A percentile compares a stretch with the other conserved stretches of the same genome.
phyloP scores from a whole-genome alignment of 345 rosid species.

The Arabidopsis thaliana region DNA sequence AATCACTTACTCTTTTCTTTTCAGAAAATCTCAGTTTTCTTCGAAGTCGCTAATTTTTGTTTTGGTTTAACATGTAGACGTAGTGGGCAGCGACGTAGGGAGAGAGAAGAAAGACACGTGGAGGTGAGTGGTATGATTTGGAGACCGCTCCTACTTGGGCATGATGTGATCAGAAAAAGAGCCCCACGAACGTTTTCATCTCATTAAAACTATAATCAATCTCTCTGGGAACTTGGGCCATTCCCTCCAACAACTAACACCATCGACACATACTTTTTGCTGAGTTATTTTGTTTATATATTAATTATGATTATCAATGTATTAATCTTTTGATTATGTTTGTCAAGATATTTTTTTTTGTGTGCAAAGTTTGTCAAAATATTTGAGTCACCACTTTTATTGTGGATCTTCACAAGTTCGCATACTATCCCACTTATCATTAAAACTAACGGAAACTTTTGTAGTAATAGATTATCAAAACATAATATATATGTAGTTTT shows the following conservation, averaged over 20 bases:
- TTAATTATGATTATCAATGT: constrained; percentile 1
- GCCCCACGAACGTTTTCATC: constrained; percentile 51
- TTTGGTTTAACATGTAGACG: constrained; percentile 1
- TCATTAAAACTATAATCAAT: constrained; percentile 57
- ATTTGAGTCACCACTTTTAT: constrained; percentile 5
- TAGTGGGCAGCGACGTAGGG: constrained; percentile 17
- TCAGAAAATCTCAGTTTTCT: not conserved
- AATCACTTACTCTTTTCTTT: not conserved
- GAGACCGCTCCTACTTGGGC: constrained; percentile 51
- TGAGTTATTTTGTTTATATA: constrained; percentile 23
- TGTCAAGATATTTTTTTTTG: not conserved
- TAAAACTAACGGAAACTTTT: not conserved
- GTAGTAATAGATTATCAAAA: not conserved
- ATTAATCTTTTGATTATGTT: not conserved
- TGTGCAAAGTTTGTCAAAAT: too few relatives aligned
- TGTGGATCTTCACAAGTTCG: not conserved
- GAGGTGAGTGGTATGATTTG: constrained; percentile 43
- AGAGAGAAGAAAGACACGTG: constrained; percentile 45
- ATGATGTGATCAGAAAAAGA: constrained; percentile 53
- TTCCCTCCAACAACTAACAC: constrained; percentile 50
- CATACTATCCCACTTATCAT: constrained; percentile 6
- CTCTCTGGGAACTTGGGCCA: constrained; percentile 98
- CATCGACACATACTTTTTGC: constrained; percentile 39
- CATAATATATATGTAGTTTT: not conserved
- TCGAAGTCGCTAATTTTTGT: not conserved